phyloP scores from a whole-genome alignment of 176 grass and related monocot genomes.

The Triticum turgidum region DNA sequence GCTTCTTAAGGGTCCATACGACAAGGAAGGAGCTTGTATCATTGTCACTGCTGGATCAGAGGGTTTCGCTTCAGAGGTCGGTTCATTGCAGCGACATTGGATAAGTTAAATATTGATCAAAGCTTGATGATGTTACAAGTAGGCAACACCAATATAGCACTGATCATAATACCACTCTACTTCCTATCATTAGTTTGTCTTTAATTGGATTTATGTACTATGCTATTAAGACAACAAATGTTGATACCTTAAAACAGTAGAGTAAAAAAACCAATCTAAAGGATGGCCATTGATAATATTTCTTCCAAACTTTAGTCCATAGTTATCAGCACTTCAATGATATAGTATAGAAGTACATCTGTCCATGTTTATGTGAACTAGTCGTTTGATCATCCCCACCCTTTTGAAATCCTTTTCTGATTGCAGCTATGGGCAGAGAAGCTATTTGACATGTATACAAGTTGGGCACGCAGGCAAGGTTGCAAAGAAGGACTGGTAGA shows the following conservation, averaged over 20 bases:
- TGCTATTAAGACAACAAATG: background rate
- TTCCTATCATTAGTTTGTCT: background rate
- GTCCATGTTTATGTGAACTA: background rate
- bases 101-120: background rate
- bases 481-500: slow-evolving; percentile 70
- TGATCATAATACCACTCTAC: background rate
- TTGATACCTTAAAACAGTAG: background rate
- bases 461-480: slow-evolving; percentile 79
- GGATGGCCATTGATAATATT: background rate
- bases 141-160: background rate
- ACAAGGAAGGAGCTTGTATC: slow-evolving; percentile 86
- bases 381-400: background rate
- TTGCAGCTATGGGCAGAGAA: slow-evolving; percentile 76
- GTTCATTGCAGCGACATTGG: background rate
- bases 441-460: slow-evolving; percentile 72
- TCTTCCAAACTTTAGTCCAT: background rate
- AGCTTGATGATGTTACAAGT: background rate
- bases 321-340: background rate
- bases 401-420: background rate
- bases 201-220: background rate
- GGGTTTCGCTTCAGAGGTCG: slow-evolving; percentile 70
- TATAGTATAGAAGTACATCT: background rate
- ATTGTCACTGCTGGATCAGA: slow-evolving; percentile 70
- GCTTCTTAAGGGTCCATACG: slow-evolving; percentile 78
- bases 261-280: background rate